Conservation (phyloP, 306 rosid genomes). For the Cucurbita pepo region DNA sequence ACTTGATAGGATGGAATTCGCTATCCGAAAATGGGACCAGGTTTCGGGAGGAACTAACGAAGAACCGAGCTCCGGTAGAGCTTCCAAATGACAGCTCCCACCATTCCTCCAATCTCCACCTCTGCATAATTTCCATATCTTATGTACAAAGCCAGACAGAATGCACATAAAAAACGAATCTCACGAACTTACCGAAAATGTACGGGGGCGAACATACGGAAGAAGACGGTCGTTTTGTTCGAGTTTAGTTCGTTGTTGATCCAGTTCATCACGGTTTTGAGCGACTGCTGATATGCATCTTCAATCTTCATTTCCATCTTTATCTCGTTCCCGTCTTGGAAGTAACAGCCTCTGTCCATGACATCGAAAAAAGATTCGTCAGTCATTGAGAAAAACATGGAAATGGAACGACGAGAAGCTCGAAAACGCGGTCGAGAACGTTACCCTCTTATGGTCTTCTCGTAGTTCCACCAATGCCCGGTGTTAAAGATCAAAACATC, state of each 20-base stretch:
- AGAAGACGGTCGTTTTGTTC: constrained; percentile 52
- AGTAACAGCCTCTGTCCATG: constrained; percentile 64
- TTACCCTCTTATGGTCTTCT: constrained; percentile 76
- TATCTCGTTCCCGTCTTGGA: constrained; percentile 54
- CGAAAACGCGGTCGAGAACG: not conserved
- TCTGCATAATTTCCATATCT: constrained; percentile 17
- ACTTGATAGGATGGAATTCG: constrained; percentile 28
- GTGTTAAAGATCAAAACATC: constrained; percentile 64
- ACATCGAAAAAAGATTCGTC: not conserved
- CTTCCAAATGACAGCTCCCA: constrained; percentile 74
- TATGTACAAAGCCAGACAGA: not conserved
- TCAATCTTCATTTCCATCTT: constrained; percentile 55
- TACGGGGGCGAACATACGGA: constrained; percentile 76
- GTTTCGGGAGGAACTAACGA: constrained; percentile 35
- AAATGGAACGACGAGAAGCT: not conserved
- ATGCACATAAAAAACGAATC: not conserved
- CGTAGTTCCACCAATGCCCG: constrained; percentile 90
- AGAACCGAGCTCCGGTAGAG: constrained; percentile 61
- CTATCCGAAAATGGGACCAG: constrained; percentile 47
- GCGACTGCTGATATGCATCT: constrained; percentile 48
- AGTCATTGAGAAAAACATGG: not conserved
- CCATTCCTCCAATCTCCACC: constrained; percentile 77
- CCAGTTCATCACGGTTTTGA: constrained; percentile 55
- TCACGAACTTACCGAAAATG: constrained; percentile 52
- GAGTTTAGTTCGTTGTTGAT: constrained; percentile 32